Evolutionary conservation across 768 basidiomycete genomes (phyloP).

Genomic region (Podaxis sp.): DNA sequence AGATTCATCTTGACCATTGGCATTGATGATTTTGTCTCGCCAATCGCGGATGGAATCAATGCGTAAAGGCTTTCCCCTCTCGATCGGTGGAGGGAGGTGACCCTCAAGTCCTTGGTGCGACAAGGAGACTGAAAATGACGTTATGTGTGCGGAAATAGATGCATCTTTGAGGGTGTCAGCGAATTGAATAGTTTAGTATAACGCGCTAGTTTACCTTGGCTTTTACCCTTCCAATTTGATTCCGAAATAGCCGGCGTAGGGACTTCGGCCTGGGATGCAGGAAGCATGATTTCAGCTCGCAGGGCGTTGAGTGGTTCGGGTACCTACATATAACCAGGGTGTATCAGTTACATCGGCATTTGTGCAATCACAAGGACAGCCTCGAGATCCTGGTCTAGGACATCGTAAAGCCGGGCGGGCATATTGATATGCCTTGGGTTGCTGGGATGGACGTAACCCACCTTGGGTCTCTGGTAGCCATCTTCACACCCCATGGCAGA

Average conservation of each 20-base stretch:
- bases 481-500: slow-evolving; percentile 46
- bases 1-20: not conserved
- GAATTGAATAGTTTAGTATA: slow-evolving; percentile 2
- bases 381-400: slow-evolving; percentile 26
- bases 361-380: slow-evolving; percentile 27
- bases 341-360: slow-evolving; percentile 18
- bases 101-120: slow-evolving; percentile 16
- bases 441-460: slow-evolving; percentile 28
- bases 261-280: slow-evolving; percentile 22
- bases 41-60: slow-evolving; percentile 4
- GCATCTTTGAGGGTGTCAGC: not conserved
- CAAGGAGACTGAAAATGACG: not conserved
- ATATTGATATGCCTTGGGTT: not conserved
- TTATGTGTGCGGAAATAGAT: slow-evolving; percentile 5
- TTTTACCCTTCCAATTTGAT: slow-evolving; percentile 45
- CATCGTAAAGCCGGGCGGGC: slow-evolving; percentile 23
- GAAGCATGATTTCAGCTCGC: slow-evolving; percentile 27
- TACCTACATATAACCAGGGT: slow-evolving; percentile 34
- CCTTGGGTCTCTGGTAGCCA: slow-evolving; percentile 37
- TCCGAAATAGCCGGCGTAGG: slow-evolving; percentile 34
- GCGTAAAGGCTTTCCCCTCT: not conserved
- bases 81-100: not conserved
- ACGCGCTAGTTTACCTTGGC: slow-evolving; percentile 28
- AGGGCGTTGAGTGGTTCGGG: slow-evolving; percentile 37
- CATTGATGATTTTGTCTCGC: not conserved